Evolutionary conservation across 805 yeast species (phyloP), one percentile per base, ranked within the genome.

Genomic region (Blastobotrys attinorum): DNA sequence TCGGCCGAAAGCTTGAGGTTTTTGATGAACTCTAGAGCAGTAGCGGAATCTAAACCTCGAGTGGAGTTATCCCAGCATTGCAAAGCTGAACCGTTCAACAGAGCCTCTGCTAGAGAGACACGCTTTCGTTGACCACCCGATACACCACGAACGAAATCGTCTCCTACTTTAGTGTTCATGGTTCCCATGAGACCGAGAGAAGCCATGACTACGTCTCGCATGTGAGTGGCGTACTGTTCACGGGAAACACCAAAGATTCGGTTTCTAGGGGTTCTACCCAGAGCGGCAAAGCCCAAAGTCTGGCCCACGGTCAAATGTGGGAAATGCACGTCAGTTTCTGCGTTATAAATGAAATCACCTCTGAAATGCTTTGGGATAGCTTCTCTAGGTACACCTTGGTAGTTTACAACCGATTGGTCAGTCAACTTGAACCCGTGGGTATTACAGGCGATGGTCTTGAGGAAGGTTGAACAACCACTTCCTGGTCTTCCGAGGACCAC

Each of bases 401-500:
- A 57, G 3, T 74, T 64, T 39, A 77, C 62, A 13, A 53, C 47
- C 3, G 77, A 62, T 29, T 67, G 70, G 18, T 61, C 53, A 38
- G 66, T 72, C 27, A 75, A 52, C 32, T 67, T 56, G 60, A 71
- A 76, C 39, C 81, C 82, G 22, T 40, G 43, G 6, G 43, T 40
- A 23, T 71, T 70, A 25, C 75, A 65, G 34, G 81, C 70, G 38
- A 79, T 61, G 3, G 81, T 65, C 54, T 77, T 77, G 52, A 79
- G 65, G 41, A 77, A 63, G 3, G 84, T 77, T 4, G 83, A 66
- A 53, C 85, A 79, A 35, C 85, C 85, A 31, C 83, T 71, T 31
- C 90, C 90, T 1, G 90, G 90, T 61, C 89, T 73, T 45, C 92
- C 90, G 37, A 83, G 65, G 8, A 83, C 89, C 43, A 82, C 83